phyloP scores from a whole-genome alignment of 176 grass and related monocot genomes.

The Phyllostachys edulis region DNA sequence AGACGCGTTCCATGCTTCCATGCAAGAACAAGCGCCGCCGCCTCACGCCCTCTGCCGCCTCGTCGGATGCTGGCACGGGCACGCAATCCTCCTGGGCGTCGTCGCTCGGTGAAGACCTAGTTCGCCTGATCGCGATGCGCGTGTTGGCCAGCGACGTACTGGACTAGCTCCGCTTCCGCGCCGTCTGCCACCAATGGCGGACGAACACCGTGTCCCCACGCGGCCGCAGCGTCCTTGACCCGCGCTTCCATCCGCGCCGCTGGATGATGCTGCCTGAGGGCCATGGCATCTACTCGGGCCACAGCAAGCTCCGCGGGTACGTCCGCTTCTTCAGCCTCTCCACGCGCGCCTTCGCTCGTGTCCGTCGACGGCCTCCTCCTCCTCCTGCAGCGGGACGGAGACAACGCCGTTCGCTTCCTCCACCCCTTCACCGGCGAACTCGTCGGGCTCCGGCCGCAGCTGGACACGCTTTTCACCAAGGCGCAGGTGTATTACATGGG shows the following conservation, averaged over 20 bases:
- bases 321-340: not conserved
- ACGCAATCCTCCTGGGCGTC: too few species aligned
- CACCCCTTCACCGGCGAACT: not conserved
- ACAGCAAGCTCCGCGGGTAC: not conserved
- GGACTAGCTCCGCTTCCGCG: not conserved
- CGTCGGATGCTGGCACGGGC: too few species aligned
- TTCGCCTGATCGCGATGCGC: not conserved
- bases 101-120: not conserved
- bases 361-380: not conserved
- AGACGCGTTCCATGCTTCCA: too few species aligned
- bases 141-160: not conserved
- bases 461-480: too few species aligned
- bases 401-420: not conserved
- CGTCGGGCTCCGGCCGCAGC: not conserved
- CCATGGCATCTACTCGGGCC: not conserved
- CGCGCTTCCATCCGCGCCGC: not conserved
- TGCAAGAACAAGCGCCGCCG: too few species aligned
- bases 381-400: not conserved
- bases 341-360: not conserved
- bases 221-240: not conserved
- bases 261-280: not conserved
- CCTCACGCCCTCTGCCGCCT: too few species aligned
- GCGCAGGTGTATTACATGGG: too few species aligned
- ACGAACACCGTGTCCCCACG: not conserved
- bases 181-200: not conserved